These are phyloP conservation scores for Stevia rebaudiana DNA, from an alignment of 140 eudicot species.

Conservation along the genomic window DNA sequence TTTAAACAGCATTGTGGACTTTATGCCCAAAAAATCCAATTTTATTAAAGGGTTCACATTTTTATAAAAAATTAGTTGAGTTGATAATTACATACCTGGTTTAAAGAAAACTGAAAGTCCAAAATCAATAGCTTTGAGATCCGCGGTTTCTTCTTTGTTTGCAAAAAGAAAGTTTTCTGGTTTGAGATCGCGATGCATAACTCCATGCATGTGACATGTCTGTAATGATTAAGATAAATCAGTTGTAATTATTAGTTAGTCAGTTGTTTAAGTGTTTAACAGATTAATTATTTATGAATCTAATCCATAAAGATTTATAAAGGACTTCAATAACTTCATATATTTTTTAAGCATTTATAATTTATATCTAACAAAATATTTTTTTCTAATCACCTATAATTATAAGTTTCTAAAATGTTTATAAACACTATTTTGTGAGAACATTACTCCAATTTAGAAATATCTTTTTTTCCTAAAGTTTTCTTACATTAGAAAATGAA, in stretches of 20 bases:
- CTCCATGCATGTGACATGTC: slow-evolving; percentile 64
- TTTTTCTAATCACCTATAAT: too few species aligned
- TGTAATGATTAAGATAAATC: slow-evolving; percentile 20
- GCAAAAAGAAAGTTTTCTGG: slow-evolving; percentile 73
- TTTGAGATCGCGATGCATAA: slow-evolving; percentile 73
- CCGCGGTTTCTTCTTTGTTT: slow-evolving; percentile 58
- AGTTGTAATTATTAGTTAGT: background rate
- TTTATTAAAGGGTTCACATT: background rate
- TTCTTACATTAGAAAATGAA: background rate
- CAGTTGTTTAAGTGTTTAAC: background rate
- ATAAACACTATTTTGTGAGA: too few species aligned
- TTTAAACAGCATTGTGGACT: background rate
- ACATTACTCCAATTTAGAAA: too few species aligned
- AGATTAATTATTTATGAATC: background rate
- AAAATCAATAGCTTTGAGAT: slow-evolving; percentile 64
- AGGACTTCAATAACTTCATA: background rate
- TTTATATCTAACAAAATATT: too few species aligned
- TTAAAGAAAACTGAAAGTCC: slow-evolving; percentile 67
- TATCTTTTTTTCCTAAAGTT: too few species aligned
- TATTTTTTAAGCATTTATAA: background rate
- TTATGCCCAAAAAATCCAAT: background rate
- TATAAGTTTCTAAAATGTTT: too few species aligned
- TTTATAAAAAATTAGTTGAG: background rate
- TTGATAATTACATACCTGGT: slow-evolving; percentile 36
- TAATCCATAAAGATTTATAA: background rate